phyloP scores from a whole-genome alignment of 371 early-diverging fungal species.

The Entomophthora muscae region DNA sequence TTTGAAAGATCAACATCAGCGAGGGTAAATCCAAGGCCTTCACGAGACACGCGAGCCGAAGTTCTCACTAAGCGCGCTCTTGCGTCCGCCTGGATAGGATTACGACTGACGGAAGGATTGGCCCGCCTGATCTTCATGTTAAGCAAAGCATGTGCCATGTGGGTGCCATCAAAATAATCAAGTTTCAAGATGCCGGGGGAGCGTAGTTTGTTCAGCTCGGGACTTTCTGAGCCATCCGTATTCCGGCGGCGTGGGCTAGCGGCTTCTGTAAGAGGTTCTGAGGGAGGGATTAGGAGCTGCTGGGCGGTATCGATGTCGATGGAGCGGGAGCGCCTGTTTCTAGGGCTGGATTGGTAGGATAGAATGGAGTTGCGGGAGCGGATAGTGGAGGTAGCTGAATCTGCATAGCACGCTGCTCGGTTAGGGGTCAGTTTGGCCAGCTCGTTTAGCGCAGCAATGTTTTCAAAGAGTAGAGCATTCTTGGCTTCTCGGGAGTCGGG shows the following conservation, averaged over 20 bases:
- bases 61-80: neutral
- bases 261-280: neutral
- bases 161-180: neutral
- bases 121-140: conserved; percentile 3
- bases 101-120: neutral
- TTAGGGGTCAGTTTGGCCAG: neutral
- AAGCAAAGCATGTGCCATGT: neutral
- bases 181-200: neutral
- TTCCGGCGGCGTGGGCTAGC: neutral
- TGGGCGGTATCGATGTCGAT: neutral
- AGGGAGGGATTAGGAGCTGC: neutral
- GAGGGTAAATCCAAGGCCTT: neutral
- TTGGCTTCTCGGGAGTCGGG: neutral
- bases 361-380: conserved; percentile 3
- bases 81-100: neutral
- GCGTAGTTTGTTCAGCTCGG: neutral
- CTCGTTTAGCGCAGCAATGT: conserved; percentile 3
- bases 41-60: neutral
- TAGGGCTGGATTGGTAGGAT: conserved; percentile 2
- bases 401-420: neutral
- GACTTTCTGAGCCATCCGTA: neutral
- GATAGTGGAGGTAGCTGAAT: neutral
- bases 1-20: neutral
- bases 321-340: neutral
- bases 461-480: neutral